Base-by-base conservation (phyloP, 139 green algal species). In the Coelastrella sp. region DNA sequence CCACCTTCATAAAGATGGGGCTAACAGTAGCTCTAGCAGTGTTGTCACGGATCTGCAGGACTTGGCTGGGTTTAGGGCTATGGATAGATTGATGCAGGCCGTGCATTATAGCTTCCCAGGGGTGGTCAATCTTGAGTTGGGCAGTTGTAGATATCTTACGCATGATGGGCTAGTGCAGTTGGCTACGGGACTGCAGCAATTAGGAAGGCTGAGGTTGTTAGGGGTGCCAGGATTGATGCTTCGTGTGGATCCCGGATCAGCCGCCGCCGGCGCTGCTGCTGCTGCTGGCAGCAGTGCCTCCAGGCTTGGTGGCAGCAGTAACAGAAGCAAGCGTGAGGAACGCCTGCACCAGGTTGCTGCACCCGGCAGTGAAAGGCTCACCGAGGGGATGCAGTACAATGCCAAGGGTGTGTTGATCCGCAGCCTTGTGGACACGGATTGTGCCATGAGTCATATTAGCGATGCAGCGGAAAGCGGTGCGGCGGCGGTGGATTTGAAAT, bases 141-240 rank as follows among this genome's bases (percentile, higher is more conserved):
- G 80, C 59, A 86, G 80, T 59, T 86, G 80, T 17, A 84, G 56
- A 16, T 84, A 17, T 68, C 5, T 68, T 54, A 84, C 13, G n/a
- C 11, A 4, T n/a, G 47, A 32, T 47, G 6, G 3, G 14, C 56
- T 68, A 8, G 56, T 32, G 54, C 10, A 54, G 14, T 11, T 68
- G 54, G 58, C 5, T 17, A n/a, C 4, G 17, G 23, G 17, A 66
- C 14, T 84, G 78, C 78, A 5, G 4, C 16, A 76, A 8, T 23
- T 76, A 22, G 68, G 7, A 32, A n/a, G 68, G 17, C 22, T 76
- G 17, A n/a, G 68, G 68, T 76, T 76, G 17, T 23, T 76, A 47
- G 68, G 68, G 17, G 68, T 76, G 3, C 68, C 16, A 5, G 17
- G 17, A 6, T 32, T 47, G 68, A 4, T 32, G 6, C 68, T 76